Evolutionary conservation across 306 rosid species (phyloP).

Genomic region (Castanea mollissima): DNA sequence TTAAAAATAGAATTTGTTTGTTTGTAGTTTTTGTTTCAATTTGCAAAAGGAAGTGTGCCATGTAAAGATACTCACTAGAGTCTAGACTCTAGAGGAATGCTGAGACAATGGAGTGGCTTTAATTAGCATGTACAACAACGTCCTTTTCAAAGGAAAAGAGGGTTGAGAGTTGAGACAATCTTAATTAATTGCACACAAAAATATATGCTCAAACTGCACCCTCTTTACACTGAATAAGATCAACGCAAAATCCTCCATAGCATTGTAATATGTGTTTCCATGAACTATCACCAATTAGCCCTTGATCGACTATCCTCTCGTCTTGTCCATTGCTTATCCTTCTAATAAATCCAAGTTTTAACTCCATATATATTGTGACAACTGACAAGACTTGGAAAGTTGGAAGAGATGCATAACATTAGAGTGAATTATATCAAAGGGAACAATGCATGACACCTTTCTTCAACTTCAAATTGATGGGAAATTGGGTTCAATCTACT

Average conservation of each 20-base stretch:
- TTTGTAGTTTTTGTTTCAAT: no score
- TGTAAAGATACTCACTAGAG: no score
- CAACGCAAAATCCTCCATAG: background rate
- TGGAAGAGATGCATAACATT: background rate
- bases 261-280: background rate
- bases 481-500: background rate
- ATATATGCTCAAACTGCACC: no score
- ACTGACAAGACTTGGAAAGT: background rate
- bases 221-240: no score
- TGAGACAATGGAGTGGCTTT: no score
- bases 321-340: background rate
- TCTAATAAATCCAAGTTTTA: background rate
- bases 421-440: background rate
- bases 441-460: background rate
- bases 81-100: no score
- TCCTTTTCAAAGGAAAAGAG: background rate
- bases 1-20: no score
- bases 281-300: background rate
- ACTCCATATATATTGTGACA: background rate
- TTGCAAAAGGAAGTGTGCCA: no score
- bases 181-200: background rate
- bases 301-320: background rate
- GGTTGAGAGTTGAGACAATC: background rate
- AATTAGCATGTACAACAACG: no score
- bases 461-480: background rate